A percentile compares a stretch with the other conserved stretches of the same genome.
These are phyloP conservation scores for Curvularia lunata DNA, from an alignment of 2,329 filamentous ascomycete genomes.

Conservation along the genomic window DNA sequence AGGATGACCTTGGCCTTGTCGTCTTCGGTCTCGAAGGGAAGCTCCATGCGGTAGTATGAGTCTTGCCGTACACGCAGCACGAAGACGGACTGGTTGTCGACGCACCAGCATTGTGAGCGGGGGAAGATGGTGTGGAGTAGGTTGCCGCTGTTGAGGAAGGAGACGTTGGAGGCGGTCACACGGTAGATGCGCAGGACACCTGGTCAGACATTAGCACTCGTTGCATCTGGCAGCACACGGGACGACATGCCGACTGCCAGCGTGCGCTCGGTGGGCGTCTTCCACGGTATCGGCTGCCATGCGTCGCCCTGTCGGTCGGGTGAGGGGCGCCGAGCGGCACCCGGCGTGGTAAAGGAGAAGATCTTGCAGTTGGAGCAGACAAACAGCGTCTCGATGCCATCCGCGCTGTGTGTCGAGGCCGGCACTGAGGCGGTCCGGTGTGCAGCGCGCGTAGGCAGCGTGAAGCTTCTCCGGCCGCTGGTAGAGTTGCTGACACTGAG, in stretches of 20 bases:
- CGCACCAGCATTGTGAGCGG: constrained; percentile 92
- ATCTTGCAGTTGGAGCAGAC: constrained; percentile 76
- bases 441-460: constrained; percentile 52
- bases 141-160: constrained; percentile 84
- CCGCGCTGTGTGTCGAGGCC: constrained; percentile 49
- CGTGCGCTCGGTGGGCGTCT: constrained; percentile 77
- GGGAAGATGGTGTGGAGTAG: constrained; percentile 86
- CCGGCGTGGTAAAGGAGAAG: constrained; percentile 63
- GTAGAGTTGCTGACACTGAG: constrained; percentile 13
- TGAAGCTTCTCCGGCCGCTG: constrained; percentile 55
- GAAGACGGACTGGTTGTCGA: constrained; percentile 83
- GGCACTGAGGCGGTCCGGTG: constrained; percentile 39
- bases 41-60: constrained; percentile 88
- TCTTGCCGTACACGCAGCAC: constrained; percentile 84
- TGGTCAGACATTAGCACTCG: constrained; percentile 33
- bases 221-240: background rate
- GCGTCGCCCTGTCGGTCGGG: constrained; percentile 50
- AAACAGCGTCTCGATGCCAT: constrained; percentile 72
- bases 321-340: constrained; percentile 45
- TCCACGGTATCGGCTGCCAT: constrained; percentile 69
- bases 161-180: constrained; percentile 77
- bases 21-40: constrained; percentile 70
- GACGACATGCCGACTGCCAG: constrained; percentile 72
- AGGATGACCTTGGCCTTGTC: constrained; percentile 69
- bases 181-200: constrained; percentile 84